phyloP scores from a whole-genome alignment of 2,329 filamentous ascomycete genomes.

The Orbilia oligospora region DNA sequence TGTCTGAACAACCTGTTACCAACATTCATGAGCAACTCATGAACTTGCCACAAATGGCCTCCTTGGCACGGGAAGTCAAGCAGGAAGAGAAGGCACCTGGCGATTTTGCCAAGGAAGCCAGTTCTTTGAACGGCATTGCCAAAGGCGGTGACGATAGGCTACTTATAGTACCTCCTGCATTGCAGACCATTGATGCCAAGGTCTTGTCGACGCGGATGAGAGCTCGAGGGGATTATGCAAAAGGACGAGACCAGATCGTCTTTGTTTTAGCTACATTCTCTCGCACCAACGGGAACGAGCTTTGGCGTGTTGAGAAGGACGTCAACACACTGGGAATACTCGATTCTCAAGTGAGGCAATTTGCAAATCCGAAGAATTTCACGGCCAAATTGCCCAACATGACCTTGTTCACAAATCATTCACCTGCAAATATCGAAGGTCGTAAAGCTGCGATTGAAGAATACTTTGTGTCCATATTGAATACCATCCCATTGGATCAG shows the following conservation, averaged over 20 bases:
- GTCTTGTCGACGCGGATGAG: conserved; percentile 91
- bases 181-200: conserved; percentile 86
- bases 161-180: conserved; percentile 69
- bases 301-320: conserved; percentile 97
- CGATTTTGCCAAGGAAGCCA: conserved; percentile 58
- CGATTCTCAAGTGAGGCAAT: conserved; percentile 83
- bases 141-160: conserved; percentile 59
- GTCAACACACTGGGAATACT: conserved; percentile 83
- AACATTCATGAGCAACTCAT: conserved; percentile 60
- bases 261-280: conserved; percentile 91
- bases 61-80: conserved; percentile 59
- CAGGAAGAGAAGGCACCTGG: conserved; percentile 57
- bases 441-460: conserved; percentile 83
- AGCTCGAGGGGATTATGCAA: conserved; percentile 51
- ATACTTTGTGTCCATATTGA: conserved; percentile 87
- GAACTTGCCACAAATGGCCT: conserved; percentile 57
- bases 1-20: conserved; percentile 51
- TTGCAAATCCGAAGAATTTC: conserved; percentile 72
- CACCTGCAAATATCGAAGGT: conserved; percentile 92
- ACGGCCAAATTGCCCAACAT: conserved; percentile 84
- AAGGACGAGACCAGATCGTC: conserved; percentile 67
- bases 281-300: conserved; percentile 80
- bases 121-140: conserved; percentile 58
- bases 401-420: conserved; percentile 89
- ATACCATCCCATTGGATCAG: conserved; percentile 81